Percentiles rank a stretch among this genome's conserved stretches.
phyloP scores from a whole-genome alignment of 345 rosid species.

The Jatropha curcas region DNA sequence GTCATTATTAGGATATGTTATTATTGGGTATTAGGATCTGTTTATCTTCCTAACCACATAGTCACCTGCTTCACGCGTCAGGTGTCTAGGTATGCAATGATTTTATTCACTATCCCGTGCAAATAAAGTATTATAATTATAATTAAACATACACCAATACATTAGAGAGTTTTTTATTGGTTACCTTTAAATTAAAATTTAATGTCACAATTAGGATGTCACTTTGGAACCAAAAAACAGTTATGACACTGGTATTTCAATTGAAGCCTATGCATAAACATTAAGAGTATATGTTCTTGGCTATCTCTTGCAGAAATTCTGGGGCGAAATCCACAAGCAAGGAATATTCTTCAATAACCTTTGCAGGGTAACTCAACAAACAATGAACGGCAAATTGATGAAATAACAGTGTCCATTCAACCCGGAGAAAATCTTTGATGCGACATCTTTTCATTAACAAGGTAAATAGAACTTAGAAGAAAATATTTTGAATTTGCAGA shows the following conservation, averaged over 20 bases:
- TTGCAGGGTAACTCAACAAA: not conserved
- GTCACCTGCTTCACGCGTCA: not conserved
- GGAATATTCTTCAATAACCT: not conserved
- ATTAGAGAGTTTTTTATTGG: not conserved
- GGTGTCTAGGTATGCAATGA: not conserved
- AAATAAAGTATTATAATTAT: not conserved
- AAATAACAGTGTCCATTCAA: not conserved
- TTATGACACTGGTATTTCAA: not conserved
- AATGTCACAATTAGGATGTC: not conserved
- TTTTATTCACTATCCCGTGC: not conserved
- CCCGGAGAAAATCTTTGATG: not conserved
- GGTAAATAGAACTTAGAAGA: not conserved
- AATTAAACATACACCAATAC: not conserved
- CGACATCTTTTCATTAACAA: not conserved
- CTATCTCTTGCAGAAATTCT: not conserved
- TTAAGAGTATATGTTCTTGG: not conserved
- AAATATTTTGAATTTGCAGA: not conserved
- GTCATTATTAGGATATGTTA: no score
- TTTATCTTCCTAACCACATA: not conserved
- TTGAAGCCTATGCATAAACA: not conserved
- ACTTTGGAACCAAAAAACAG: not conserved
- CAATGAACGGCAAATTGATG: not conserved
- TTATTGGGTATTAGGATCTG: no score
- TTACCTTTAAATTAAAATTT: not conserved
- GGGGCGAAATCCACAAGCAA: not conserved